A percentile compares a stretch with the other conserved stretches of the same genome.
Conservation (phyloP, 805 yeast genomes). For the Lipomyces chichibuensis region DNA sequence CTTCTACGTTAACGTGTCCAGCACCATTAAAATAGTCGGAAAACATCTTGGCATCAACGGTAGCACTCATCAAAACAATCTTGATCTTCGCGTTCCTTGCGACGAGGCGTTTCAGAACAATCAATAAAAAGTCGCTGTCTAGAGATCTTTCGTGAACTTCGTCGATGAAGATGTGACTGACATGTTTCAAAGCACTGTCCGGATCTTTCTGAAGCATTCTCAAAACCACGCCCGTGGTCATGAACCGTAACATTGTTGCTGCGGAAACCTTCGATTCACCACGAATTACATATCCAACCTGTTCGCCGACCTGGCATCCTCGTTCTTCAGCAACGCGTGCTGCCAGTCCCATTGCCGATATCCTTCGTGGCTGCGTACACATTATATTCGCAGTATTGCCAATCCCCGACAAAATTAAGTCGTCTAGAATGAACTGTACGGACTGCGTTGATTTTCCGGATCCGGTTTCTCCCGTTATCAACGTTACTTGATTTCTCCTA, state of each 20-base stretch:
- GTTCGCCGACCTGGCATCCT: conserved; percentile 62
- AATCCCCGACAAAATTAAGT: conserved; percentile 49
- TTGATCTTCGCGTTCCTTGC: conserved; percentile 43
- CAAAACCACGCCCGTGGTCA: conserved; percentile 89
- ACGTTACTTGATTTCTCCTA: conserved; percentile 61
- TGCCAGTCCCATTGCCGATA: conserved; percentile 91
- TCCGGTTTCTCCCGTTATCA: conserved; percentile 96
- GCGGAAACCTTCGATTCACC: conserved; percentile 75
- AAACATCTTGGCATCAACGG: conserved; percentile 74
- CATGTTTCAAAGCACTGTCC: conserved; percentile 43
- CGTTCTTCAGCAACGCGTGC: conserved; percentile 90
- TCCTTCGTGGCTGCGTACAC: conserved; percentile 95
- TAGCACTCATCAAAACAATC: conserved; percentile 89
- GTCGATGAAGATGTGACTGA: conserved; percentile 79
- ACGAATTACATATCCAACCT: conserved; percentile 86
- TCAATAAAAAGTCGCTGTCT: conserved; percentile 83
- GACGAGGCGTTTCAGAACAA: conserved; percentile 68
- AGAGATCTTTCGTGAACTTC: conserved; percentile 97
- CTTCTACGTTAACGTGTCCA: conserved; percentile 81
- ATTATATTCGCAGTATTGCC: conserved; percentile 61
- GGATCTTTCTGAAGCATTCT: conserved; percentile 71
- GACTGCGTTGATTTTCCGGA: conserved; percentile 96
- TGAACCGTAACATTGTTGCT: conserved; percentile 76
- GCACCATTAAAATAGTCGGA: conserved; percentile 63
- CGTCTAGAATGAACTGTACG: conserved; percentile 84